These are phyloP conservation scores for Exophiala calicioides DNA, from an alignment of 2,329 filamentous ascomycete genomes.

Conservation along the genomic window DNA sequence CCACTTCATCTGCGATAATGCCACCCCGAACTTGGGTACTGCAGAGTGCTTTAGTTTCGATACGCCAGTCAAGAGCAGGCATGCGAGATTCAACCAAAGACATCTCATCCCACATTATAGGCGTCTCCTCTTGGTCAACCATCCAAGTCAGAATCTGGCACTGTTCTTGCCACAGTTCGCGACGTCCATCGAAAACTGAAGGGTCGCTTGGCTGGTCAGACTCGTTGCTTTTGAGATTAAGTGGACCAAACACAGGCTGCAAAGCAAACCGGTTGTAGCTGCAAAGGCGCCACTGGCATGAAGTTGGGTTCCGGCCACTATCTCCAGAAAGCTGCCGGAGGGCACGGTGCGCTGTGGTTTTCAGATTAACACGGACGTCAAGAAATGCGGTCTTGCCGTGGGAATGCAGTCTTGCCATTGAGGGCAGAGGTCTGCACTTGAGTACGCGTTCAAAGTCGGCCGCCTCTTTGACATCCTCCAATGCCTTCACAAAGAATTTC, in stretches of 20 bases:
- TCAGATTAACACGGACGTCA: conserved; percentile 43
- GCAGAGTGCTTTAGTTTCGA: conserved; percentile 51
- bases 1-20: conserved; percentile 64
- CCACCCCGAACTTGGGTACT: conserved; percentile 54
- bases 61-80: conserved; percentile 55
- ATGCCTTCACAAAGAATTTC: conserved; percentile 41
- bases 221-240: conserved; percentile 11
- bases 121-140: conserved; percentile 53
- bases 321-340: conserved; percentile 34
- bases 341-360: conserved; percentile 48
- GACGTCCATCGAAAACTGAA: not conserved
- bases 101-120: conserved; percentile 50
- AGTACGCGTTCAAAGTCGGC: conserved; percentile 53
- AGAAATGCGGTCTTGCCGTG: conserved; percentile 9
- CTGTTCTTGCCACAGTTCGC: conserved; percentile 55
- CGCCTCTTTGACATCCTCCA: conserved; percentile 55
- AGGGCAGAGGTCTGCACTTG: conserved; percentile 50
- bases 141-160: conserved; percentile 61
- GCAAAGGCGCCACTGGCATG: conserved; percentile 14
- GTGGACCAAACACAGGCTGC: conserved; percentile 9
- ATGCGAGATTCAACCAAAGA: conserved; percentile 60
- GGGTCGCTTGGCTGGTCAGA: not conserved
- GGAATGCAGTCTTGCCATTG: conserved; percentile 39
- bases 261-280: conserved; percentile 28
- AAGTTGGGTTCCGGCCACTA: too few species aligned